Percentiles rank a stretch among this genome's conserved stretches.
These are phyloP conservation scores for Trametes meyenii DNA, from an alignment of 768 basidiomycete genomes.

Conservation along the genomic window DNA sequence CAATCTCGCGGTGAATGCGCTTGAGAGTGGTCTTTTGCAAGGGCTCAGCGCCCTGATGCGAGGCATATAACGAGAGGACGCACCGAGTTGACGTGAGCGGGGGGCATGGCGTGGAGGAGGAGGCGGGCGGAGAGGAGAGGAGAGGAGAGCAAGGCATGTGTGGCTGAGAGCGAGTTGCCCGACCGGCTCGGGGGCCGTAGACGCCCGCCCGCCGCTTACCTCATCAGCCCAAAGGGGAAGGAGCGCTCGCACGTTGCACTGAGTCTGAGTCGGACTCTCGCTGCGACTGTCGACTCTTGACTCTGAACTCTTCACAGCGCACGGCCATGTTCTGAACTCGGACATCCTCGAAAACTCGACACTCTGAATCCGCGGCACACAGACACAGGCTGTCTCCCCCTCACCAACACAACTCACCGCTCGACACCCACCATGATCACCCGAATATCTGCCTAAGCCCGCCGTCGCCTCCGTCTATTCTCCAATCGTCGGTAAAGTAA, in stretches of 20 bases:
- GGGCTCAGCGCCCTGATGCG: not conserved
- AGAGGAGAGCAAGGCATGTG: not conserved
- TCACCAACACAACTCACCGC: not conserved
- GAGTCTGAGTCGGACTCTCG: too few species aligned
- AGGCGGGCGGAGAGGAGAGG: too few species aligned
- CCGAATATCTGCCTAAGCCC: slow-evolving; percentile 51
- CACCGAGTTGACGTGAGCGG: slow-evolving; percentile 17
- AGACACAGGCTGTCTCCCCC: slow-evolving; percentile 5
- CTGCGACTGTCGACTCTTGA: not conserved
- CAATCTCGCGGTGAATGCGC: slow-evolving; percentile 82
- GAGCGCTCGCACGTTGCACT: not conserved
- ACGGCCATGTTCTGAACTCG: slow-evolving; percentile 3
- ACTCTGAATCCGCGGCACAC: not conserved
- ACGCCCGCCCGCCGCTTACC: not conserved
- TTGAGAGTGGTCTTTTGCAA: slow-evolving; percentile 65
- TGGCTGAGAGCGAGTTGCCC: not conserved
- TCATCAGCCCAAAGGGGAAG: not conserved
- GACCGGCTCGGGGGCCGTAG: not conserved
- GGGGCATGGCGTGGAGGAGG: slow-evolving; percentile 18
- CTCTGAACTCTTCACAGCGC: not conserved
- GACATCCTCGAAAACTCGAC: not conserved
- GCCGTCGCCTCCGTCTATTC: slow-evolving; percentile 7
- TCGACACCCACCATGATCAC: slow-evolving; percentile 47
- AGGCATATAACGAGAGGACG: not conserved
- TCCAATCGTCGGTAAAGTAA: slow-evolving; percentile 22